These are phyloP conservation scores for Penicillium taxi DNA, from an alignment of 495 filamentous ascomycete genomes.

Conservation along the genomic window DNA sequence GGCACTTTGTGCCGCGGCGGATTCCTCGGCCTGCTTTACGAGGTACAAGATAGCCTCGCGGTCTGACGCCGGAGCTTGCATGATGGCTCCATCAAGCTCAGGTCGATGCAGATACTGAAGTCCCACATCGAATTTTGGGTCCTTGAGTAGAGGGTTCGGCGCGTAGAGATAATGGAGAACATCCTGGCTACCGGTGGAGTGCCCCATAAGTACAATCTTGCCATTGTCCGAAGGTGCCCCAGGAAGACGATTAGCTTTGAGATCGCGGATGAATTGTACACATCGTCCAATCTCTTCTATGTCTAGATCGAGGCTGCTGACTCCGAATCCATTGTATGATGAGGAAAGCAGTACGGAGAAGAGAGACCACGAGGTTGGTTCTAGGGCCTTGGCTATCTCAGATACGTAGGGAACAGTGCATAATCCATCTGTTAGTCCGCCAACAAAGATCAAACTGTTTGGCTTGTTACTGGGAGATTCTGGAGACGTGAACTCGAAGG, in stretches of 20 bases:
- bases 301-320: conserved; percentile 58
- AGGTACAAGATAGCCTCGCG: conserved; percentile 51
- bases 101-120: conserved; percentile 26
- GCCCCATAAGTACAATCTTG: conserved; percentile 80
- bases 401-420: conserved; percentile 57
- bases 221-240: conserved; percentile 27
- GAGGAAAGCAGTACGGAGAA: conserved; percentile 54
- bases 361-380: conserved; percentile 52
- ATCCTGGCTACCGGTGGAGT: conserved; percentile 84
- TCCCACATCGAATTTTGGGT: conserved; percentile 16
- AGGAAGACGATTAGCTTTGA: conserved; percentile 18
- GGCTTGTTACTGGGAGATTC: conserved; percentile 23
- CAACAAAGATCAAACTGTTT: conserved; percentile 75
- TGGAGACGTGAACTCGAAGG: conserved; percentile 48
- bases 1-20: conserved; percentile 24
- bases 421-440: conserved; percentile 75
- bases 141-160: conserved; percentile 22
- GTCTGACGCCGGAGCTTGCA: conserved; percentile 78
- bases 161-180: conserved; percentile 64
- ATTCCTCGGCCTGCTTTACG: conserved; percentile 14
- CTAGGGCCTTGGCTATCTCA: conserved; percentile 47
- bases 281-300: conserved; percentile 62
- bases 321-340: conserved; percentile 68
- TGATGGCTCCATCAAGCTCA: conserved; percentile 65
- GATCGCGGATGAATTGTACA: conserved; percentile 60